Conservation (phyloP, 176 grass and related monocot species). For the Poa annua region DNA sequence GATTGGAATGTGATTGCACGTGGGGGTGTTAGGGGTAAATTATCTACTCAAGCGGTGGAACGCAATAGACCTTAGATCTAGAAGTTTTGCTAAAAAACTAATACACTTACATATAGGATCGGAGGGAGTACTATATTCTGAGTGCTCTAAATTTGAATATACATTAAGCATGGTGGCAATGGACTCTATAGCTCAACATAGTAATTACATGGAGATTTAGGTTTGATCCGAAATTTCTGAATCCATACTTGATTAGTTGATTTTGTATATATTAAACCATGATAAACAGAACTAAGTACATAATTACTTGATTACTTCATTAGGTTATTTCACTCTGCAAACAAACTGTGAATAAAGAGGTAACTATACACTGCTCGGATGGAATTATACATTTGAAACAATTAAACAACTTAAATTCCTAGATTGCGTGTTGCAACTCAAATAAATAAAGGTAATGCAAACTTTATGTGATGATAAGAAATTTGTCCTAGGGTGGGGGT, state of each 20-base stretch:
- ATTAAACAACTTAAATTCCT: conserved; percentile 13
- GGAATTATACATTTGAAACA: conserved; percentile 5
- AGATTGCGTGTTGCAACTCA: conserved; percentile 22
- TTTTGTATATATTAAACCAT: neutral
- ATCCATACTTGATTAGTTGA: neutral
- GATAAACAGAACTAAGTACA: neutral
- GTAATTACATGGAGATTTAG: neutral
- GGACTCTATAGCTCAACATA: conserved; percentile 17
- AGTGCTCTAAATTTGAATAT: neutral
- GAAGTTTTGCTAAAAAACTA: too few species aligned
- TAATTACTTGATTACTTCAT: neutral
- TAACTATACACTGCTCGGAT: conserved; percentile 4
- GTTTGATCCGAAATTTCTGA: neutral
- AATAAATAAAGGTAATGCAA: neutral
- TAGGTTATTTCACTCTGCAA: conserved; percentile 1
- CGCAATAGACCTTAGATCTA: too few species aligned
- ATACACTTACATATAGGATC: too few species aligned
- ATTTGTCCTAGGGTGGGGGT: neutral
- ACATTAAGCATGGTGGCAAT: neutral
- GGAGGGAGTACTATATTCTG: neutral
- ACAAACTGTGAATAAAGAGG: neutral
- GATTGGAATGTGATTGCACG: too few species aligned
- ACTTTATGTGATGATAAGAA: neutral
- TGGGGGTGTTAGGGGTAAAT: too few species aligned
- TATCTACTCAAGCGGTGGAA: too few species aligned